Evolutionary conservation across 345 rosid genomes (phyloP), one percentile per base, ranked within the genome.

Genomic region (Eucalyptus curtisii): DNA sequence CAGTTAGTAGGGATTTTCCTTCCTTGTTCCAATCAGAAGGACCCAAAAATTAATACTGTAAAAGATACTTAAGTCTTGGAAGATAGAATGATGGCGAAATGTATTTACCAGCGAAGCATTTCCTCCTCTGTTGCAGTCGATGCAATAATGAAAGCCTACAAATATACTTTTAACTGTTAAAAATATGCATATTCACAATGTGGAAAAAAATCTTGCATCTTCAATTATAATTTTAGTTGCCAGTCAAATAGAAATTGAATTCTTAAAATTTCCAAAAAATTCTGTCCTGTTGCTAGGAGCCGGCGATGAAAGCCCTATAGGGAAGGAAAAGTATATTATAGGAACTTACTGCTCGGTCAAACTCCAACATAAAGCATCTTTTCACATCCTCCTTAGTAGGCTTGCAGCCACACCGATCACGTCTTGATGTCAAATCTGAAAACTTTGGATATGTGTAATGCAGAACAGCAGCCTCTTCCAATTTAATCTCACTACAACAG

Each of bases 341-440:
- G 57, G 89, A 89, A 97, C 99, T 93, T 92, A 98, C 99, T 90
- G 95, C 94, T 93, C 99, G 95, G 91, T 98, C 99, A 89, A 97
- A 96, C 90, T 98, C 99, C 95, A 98, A 89, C 98, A 98, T 97
- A 94, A 96, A 98, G 93, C 99, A 98, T 92, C 99, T 95, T 92
- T 95, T 98, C 81, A 98, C 96, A 94, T 95, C 99, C 61, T 94
- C 98, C 90, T 94, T 96, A 64, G 99, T 98, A 87, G 99, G 99
- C 91, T 98, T 98, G 96, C 99, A 98, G 90, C 99, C 98, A 94
- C 99, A 98, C 25, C 98, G 99, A 93, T 96, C 96, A 90, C 96
- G 97, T 91, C 99, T 95, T 91, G 99, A 96, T 87, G 99, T 98
- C 92, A 98, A 93, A 93, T 98, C 99, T 81, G 99, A 98, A 92